A percentile compares a stretch with the other conserved stretches of the same genome.
phyloP scores from a whole-genome alignment of 1,139 yeast genomes.

The Protomyces pachydermus region DNA sequence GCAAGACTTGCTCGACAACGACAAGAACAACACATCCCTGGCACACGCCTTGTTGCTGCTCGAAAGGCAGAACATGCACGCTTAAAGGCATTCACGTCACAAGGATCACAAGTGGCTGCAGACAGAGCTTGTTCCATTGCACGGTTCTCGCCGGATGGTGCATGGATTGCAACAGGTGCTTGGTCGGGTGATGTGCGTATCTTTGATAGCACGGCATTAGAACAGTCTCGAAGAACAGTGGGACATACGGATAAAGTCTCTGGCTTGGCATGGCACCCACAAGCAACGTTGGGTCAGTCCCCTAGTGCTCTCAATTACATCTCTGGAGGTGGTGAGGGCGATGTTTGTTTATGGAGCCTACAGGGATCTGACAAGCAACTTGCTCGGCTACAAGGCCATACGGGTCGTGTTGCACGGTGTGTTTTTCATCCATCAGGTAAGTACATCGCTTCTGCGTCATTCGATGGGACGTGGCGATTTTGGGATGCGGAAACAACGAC shows the following conservation, averaged over 20 bases:
- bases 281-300: constrained; percentile 32
- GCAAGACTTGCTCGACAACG: constrained; percentile 31
- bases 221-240: constrained; percentile 28
- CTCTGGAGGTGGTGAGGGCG: constrained; percentile 31
- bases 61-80: constrained; percentile 36
- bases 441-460: constrained; percentile 65
- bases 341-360: constrained; percentile 37
- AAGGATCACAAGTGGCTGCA: constrained; percentile 67
- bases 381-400: constrained; percentile 43
- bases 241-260: constrained; percentile 63
- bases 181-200: constrained; percentile 75
- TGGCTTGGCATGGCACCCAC: constrained; percentile 62
- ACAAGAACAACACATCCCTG: constrained; percentile 25
- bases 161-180: constrained; percentile 60
- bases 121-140: constrained; percentile 65
- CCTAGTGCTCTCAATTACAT: constrained; percentile 21
- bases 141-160: constrained; percentile 44
- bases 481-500: constrained; percentile 62
- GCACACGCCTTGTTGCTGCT: constrained; percentile 32
- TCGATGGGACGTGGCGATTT: constrained; percentile 81
- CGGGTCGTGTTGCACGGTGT: constrained; percentile 56
- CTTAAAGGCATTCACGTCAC: constrained; percentile 43
- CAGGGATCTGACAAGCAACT: constrained; percentile 29
- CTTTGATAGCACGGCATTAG: constrained; percentile 45
- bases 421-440: constrained; percentile 61